Percentiles rank a stretch among this genome's conserved stretches.
Conservation (phyloP, 441 rosid genomes). For the Omphalea diandra region DNA sequence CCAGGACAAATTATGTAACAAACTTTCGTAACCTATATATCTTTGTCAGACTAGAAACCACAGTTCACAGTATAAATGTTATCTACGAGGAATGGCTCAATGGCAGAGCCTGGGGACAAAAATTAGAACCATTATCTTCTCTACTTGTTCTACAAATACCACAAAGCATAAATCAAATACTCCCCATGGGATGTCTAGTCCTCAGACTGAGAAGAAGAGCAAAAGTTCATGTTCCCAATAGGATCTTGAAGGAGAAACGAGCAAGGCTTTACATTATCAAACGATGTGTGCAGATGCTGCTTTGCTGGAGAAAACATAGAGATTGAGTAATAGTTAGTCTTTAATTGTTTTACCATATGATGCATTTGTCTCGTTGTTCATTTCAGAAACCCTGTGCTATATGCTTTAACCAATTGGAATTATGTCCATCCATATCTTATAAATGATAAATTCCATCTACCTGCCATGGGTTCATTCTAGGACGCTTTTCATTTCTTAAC, state of each 20-base stretch:
- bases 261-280: conserved; percentile 39
- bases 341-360: not conserved
- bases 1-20: conserved; percentile 18
- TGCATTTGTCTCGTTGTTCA: not conserved
- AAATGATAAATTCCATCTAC: not conserved
- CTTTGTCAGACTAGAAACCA: not conserved
- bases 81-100: not conserved
- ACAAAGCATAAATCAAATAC: not conserved
- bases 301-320: conserved; percentile 39
- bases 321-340: conserved; percentile 22
- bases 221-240: conserved; percentile 21
- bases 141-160: not conserved
- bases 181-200: conserved; percentile 24
- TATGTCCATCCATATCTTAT: not conserved
- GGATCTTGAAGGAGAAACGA: conserved; percentile 32
- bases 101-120: not conserved
- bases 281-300: conserved; percentile 39
- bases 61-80: not conserved
- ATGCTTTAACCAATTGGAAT: not conserved
- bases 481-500: too few species aligned
- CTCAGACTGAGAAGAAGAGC: conserved; percentile 11
- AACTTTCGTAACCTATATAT: conserved; percentile 15
- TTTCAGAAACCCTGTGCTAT: not conserved
- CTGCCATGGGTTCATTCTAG: not conserved
- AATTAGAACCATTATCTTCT: not conserved